Base-by-base conservation (phyloP, 306 rosid species). In the Cercis canadensis region DNA sequence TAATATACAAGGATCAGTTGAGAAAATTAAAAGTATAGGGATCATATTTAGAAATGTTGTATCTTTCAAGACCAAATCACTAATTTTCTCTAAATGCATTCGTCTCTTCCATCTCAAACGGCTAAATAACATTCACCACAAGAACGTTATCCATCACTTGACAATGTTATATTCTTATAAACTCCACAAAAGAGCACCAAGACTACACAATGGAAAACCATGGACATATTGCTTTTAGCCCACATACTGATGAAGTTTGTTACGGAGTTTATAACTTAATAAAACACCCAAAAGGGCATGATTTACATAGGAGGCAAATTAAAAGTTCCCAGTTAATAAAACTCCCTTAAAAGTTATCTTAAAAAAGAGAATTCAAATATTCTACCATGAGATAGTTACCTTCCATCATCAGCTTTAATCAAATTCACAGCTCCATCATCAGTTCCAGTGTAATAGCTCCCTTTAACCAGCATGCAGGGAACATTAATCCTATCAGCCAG, bases 381-480 rank as follows among this genome's bases (percentile, higher is more conserved):
- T 61, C 61, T 63, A 69, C 69, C 62, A 55, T 45, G 57, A 62
- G 62, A 67, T 57, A 40, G 69, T 72, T 85, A 92, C 99, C 99
- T 89, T 79, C 93, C 96, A 73, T 87, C 83, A 71, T 95, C 92
- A 69, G 83, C 77, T 89, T 87, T 95, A 67, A 95, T 87, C 84
- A 95, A 80, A 80, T 95, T 95, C 69, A 95, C 96, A 70, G 97
- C 97, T 54, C 97, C 97, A 65, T 91, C 99, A 69, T 95, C 99
- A 41, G 96, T 85, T 76, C 99, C 99, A 65, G 97, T 95, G 89
- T 95, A 95, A 85, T 87, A 89, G 89, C 97, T 95, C 80, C 97
- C 99, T 87, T 95, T 95, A 62, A 92, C 96, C 79, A 91, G 92
- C 90, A 82, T 91, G 73, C 99, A 91, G 51, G 97, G 99, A 86